These are phyloP conservation scores for Oxalis stricta DNA, from an alignment of 441 rosid species.

Conservation along the genomic window DNA sequence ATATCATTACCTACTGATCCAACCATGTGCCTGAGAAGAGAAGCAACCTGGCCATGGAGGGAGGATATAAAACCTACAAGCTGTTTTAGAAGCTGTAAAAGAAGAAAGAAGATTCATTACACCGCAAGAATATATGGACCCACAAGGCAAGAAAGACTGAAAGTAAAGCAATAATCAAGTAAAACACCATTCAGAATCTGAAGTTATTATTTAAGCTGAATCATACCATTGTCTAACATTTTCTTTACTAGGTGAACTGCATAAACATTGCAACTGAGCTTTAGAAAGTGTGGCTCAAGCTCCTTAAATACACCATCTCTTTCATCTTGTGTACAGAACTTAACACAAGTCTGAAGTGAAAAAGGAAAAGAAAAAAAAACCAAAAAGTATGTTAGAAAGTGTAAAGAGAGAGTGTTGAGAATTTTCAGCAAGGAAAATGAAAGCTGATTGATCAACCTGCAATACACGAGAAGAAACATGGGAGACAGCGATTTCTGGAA, in stretches of 20 bases:
- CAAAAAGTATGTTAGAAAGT: not conserved
- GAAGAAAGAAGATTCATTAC: not conserved
- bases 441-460: conserved; percentile 39
- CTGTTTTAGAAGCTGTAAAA: conserved; percentile 70
- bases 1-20: conserved; percentile 65
- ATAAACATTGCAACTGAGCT: conserved; percentile 46
- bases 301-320: conserved; percentile 60
- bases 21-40: conserved; percentile 79
- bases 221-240: conserved; percentile 73
- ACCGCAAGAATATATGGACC: not conserved
- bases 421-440: not conserved
- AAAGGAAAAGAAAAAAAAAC: conserved; percentile 1
- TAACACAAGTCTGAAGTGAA: conserved; percentile 52
- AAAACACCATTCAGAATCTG: conserved; percentile 1
- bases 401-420: not conserved
- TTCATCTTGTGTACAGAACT: conserved; percentile 62
- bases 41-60: conserved; percentile 70
- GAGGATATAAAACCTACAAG: conserved; percentile 52
- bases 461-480: conserved; percentile 86
- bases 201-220: conserved; percentile 5
- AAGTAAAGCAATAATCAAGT: not conserved
- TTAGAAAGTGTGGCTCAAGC: conserved; percentile 71
- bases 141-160: not conserved
- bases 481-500: conserved; percentile 73
- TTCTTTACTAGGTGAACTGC: conserved; percentile 71